These are phyloP conservation scores for Mortierella alpina DNA, from an alignment of 192 early-diverging fungal species.

Conservation along the genomic window DNA sequence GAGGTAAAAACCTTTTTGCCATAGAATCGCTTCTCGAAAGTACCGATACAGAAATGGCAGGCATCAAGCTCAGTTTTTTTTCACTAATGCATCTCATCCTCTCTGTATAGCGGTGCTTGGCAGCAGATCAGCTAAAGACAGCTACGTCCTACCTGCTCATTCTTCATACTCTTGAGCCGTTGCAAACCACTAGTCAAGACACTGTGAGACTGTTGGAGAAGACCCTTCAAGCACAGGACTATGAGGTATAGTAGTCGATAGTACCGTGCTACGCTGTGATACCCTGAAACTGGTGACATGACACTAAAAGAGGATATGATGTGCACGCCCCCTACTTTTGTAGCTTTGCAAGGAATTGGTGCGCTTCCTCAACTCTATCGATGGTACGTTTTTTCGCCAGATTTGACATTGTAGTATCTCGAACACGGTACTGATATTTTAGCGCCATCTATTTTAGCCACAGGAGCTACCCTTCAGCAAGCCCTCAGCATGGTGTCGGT, in stretches of 20 bases:
- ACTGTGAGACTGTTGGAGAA: slow-evolving; percentile 78
- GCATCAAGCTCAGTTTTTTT: background rate
- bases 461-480: slow-evolving; percentile 59
- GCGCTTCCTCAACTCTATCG: slow-evolving; percentile 81
- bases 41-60: too few species aligned
- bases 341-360: slow-evolving; percentile 82
- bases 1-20: slow-evolving; percentile 59
- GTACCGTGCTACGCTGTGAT: background rate
- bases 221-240: slow-evolving; percentile 80
- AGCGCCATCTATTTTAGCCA: slow-evolving; percentile 23
- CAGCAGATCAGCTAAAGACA: slow-evolving; percentile 73
- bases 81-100: background rate
- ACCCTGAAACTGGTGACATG: too few species aligned
- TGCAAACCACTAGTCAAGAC: slow-evolving; percentile 54
- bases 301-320: too few species aligned
- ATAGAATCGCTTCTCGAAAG: background rate
- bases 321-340: background rate
- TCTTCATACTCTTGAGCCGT: slow-evolving; percentile 89
- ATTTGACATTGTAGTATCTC: background rate
- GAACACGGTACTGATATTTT: background rate
- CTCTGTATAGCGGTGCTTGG: slow-evolving; percentile 72
- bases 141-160: slow-evolving; percentile 95
- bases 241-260: slow-evolving; percentile 65
- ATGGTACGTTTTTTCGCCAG: slow-evolving; percentile 61
- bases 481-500: slow-evolving; percentile 51